Percentiles rank a stretch among this genome's conserved stretches.
Evolutionary conservation across 306 rosid species (phyloP).

Genomic region (Trifolium dubium): DNA sequence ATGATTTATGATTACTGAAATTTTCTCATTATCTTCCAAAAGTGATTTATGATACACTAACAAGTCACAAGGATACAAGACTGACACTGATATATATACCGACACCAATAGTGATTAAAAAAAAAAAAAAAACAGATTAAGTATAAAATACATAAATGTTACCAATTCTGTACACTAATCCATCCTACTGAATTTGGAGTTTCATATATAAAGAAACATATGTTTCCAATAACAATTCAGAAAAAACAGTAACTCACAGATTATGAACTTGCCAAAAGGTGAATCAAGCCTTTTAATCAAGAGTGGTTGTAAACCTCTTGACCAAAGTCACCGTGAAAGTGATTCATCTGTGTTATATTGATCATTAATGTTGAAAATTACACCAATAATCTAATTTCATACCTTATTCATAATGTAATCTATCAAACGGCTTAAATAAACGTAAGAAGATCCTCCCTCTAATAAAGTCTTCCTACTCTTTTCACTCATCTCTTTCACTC

Average conservation of each 20-base stretch:
- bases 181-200: background rate
- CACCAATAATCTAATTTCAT: background rate
- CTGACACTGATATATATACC: no score
- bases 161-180: background rate
- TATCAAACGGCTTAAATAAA: background rate
- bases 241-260: background rate
- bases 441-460: background rate
- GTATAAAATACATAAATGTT: background rate
- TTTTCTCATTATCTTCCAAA: no score
- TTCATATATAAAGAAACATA: background rate
- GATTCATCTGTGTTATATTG: background rate
- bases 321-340: background rate
- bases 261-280: background rate
- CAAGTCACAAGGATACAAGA: no score
- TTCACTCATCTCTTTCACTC: conserved; percentile 4
- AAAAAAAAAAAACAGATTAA: no score
- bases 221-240: background rate
- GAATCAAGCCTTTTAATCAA: no score
- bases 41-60: no score
- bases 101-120: no score
- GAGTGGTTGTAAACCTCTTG: background rate
- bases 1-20: no score
- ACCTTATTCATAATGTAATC: background rate
- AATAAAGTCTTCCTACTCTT: background rate
- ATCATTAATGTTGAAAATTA: background rate